Base-by-base conservation (phyloP, 192 early-diverging fungal genomes). In the Anaeromyces robustus region DNA sequence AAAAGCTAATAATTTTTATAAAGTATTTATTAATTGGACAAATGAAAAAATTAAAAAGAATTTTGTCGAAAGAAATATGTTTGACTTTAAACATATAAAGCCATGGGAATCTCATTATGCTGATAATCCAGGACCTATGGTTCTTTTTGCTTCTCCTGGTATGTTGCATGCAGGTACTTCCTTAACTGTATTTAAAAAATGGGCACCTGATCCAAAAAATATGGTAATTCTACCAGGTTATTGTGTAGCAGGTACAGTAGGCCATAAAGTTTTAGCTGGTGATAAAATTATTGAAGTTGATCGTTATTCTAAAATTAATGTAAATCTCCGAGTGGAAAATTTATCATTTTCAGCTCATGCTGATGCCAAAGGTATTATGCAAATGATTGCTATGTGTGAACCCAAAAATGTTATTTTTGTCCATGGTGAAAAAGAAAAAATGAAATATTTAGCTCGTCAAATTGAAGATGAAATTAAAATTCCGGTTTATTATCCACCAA, bases 221-320 rank as follows among this genome's bases (percentile, higher is more conserved):
- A 98, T 96, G 95, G 89, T 97, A 32, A 97, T 99, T 81, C 92
- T 99, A 92, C 97, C 97, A 12, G 97, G 97, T 17, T 99, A 95
- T 85, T 99, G 97, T 86, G 94, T 96, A 0, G 91, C 97, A 0
- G 97, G 97, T 29, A 99, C 97, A 0, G 94, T 99, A 17, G 97
- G 97, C 12, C 93, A 94, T 34, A 94, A 95, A 77, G 96, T 99
- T 0, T 86, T 99, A 39, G 91, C 92, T 29, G 96, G 96, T 6
- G 92, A 95, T 82, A 96, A 96, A 80, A 81, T 88, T 19, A 94
- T 99, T 52, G 89, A 94, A 14, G 89, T 96, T 14, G 97, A 98
- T 86, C 83, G 87, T 29, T 92, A 89, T 79, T 94, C 91, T 28
- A 79, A 77, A 29, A 87, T 95, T 12, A 83, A 93, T 30, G 96